Conservation (phyloP, 1,284 basidiomycete genomes). For the Kwoniella shivajii region DNA sequence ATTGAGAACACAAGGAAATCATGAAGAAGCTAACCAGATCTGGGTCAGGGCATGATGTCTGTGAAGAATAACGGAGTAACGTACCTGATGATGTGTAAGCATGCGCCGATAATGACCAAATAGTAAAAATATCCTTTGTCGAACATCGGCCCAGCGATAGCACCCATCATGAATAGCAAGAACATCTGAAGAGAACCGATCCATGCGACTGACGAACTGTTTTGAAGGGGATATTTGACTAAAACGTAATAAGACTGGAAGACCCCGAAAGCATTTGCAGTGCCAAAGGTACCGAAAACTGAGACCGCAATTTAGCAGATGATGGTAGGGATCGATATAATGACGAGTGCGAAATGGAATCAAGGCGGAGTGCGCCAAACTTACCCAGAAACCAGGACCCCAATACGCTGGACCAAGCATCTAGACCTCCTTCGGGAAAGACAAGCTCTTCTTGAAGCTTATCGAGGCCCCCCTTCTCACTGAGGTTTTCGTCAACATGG, state of each 20-base stretch:
- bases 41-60: background rate
- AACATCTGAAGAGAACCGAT: constrained; percentile 13
- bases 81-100: constrained; percentile 6
- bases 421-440: constrained; percentile 6
- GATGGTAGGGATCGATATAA: too few relatives aligned
- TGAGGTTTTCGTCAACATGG: background rate
- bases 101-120: constrained; percentile 2
- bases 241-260: constrained; percentile 12
- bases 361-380: too few relatives aligned
- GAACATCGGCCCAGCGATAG: constrained; percentile 9
- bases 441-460: background rate
- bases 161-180: constrained; percentile 12
- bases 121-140: constrained; percentile 13
- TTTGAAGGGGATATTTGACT: background rate
- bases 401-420: background rate
- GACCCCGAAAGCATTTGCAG: constrained; percentile 11
- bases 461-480: background rate
- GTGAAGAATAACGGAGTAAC: background rate
- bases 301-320: too few relatives aligned
- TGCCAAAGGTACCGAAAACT: constrained; percentile 13
- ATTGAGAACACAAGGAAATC: constrained; percentile 60
- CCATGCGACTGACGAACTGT: constrained; percentile 5
- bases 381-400: constrained; percentile 6
- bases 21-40: constrained; percentile 56
- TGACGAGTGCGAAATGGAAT: background rate